phyloP scores from a whole-genome alignment of 371 early-diverging fungal genomes.

The Lichtheimia hyalospora region DNA sequence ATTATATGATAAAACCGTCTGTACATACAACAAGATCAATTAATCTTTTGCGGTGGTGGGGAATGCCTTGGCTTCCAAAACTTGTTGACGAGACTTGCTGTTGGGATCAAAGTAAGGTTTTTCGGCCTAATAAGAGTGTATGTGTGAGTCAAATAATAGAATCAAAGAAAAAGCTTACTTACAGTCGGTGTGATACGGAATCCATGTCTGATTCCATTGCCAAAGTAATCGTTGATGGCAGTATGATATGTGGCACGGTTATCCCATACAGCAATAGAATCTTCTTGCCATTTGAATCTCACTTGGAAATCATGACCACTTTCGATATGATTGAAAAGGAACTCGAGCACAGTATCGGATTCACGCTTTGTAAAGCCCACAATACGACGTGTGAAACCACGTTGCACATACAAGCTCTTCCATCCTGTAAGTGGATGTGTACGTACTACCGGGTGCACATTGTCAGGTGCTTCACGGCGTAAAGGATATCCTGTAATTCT shows the following conservation, averaged over 20 bases:
- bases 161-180: background rate
- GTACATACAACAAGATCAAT: too few species aligned
- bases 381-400: constrained; percentile 62
- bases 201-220: constrained; percentile 38
- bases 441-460: constrained; percentile 62
- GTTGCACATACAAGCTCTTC: constrained; percentile 63
- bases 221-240: constrained; percentile 52
- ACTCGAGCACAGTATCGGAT: constrained; percentile 57
- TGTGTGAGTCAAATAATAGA: background rate
- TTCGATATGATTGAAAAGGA: constrained; percentile 50
- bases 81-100: constrained; percentile 2
- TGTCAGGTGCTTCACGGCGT: constrained; percentile 42
- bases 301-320: constrained; percentile 62
- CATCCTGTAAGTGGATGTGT: constrained; percentile 68
- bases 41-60: too few species aligned
- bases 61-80: background rate
- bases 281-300: constrained; percentile 60
- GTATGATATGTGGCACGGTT: constrained; percentile 55
- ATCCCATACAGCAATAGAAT: constrained; percentile 65
- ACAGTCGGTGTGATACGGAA: constrained; percentile 42
- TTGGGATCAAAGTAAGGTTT: constrained; percentile 3
- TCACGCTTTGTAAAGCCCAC: constrained; percentile 52
- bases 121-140: background rate
- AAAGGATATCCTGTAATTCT: constrained; percentile 37
- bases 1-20: too few species aligned